Evolutionary conservation across 345 rosid species (phyloP).

Genomic region (Brassica rapa): DNA sequence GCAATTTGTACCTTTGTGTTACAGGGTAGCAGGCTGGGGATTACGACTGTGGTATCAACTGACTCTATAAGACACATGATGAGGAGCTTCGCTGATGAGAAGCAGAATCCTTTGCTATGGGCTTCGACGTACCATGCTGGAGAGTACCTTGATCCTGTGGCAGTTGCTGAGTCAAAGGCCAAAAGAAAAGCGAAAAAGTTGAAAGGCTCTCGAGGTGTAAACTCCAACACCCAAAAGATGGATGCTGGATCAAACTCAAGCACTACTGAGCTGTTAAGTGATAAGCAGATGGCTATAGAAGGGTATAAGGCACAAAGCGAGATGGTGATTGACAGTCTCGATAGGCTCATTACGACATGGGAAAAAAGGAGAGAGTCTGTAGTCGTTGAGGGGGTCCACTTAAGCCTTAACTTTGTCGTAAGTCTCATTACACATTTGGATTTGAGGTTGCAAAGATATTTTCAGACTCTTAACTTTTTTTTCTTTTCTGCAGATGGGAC

Average conservation of each 20-base stretch:
- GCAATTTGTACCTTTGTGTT: background rate
- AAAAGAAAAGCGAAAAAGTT: constrained; percentile 71
- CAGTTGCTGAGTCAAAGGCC: constrained; percentile 93
- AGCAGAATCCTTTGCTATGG: constrained; percentile 95
- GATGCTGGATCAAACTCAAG: constrained; percentile 45
- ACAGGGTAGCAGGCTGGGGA: constrained; percentile 80
- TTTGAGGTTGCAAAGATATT: background rate
- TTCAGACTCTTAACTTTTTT: background rate
- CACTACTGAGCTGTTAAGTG: constrained; percentile 56
- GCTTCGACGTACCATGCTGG: constrained; percentile 99
- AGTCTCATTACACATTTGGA: constrained; percentile 33
- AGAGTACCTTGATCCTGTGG: constrained; percentile 85
- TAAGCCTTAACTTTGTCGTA: constrained; percentile 99
- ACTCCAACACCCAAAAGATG: constrained; percentile 42
- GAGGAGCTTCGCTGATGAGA: constrained; percentile 97
- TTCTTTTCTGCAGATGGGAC: constrained; percentile 75
- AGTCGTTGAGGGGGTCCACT: constrained; percentile 97
- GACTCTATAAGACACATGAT: constrained; percentile 99
- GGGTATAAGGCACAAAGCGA: constrained; percentile 99
- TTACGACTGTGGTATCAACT: constrained; percentile 94
- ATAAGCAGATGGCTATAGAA: constrained; percentile 95
- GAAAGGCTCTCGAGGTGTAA: constrained; percentile 54
- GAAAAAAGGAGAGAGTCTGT: constrained; percentile 95
- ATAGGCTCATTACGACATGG: constrained; percentile 95
- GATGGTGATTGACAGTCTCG: constrained; percentile 99